Evolutionary conservation across 768 basidiomycete species (phyloP).

Genomic region (Amanita pallidorosea): DNA sequence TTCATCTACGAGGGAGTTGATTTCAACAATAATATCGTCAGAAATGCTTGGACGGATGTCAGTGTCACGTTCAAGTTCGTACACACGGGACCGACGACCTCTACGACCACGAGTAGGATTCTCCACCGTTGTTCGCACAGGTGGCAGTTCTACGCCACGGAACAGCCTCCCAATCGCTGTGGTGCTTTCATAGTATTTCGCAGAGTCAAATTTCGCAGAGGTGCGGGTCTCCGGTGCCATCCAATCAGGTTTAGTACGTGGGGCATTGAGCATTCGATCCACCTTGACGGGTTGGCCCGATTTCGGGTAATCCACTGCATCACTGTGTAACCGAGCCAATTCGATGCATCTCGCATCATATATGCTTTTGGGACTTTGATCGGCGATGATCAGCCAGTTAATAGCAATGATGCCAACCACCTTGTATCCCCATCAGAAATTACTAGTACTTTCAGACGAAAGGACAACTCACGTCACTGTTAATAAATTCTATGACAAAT

Average conservation of each 20-base stretch:
- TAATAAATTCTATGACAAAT: constrained; percentile 62
- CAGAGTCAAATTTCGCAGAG: constrained; percentile 16
- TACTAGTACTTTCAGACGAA: neutral
- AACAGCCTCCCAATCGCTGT: constrained; percentile 53
- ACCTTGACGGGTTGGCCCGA: constrained; percentile 35
- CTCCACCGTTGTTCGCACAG: constrained; percentile 12
- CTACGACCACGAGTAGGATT: constrained; percentile 6
- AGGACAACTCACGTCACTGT: constrained; percentile 38
- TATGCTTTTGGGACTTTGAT: constrained; percentile 36
- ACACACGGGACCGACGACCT: neutral
- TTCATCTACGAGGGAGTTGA: constrained; percentile 19
- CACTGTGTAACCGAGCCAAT: constrained; percentile 47
- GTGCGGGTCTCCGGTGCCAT: constrained; percentile 48
- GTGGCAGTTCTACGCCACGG: constrained; percentile 46
- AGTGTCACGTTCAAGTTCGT: neutral
- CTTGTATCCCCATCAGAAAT: constrained; percentile 16
- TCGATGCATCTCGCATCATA: constrained; percentile 39
- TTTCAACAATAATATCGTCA: constrained; percentile 5
- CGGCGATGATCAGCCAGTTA: constrained; percentile 58
- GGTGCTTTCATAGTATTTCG: constrained; percentile 38
- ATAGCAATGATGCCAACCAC: constrained; percentile 51
- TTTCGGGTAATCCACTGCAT: constrained; percentile 62
- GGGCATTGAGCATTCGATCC: constrained; percentile 30
- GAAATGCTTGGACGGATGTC: neutral
- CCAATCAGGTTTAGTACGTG: constrained; percentile 45